Conservation (phyloP, 768 basidiomycete genomes). For the Antrodiella citrinella region DNA sequence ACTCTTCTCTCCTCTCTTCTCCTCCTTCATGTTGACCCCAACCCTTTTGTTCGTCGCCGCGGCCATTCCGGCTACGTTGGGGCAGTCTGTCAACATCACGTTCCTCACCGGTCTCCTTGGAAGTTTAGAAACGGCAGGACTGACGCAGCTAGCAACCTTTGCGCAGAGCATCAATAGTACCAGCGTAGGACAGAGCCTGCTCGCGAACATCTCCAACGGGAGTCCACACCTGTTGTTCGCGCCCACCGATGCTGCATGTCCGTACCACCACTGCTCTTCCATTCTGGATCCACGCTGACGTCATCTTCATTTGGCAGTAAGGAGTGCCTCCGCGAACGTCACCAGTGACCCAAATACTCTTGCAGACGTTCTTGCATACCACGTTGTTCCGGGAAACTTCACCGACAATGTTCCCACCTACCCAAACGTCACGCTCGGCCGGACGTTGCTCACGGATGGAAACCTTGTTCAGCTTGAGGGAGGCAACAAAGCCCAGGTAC, state of each 20-base stretch:
- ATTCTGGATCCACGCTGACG: too few species aligned
- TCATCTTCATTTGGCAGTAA: conserved; percentile 13
- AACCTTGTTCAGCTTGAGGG: conserved; percentile 48
- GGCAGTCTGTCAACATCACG: conserved; percentile 23
- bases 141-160: conserved; percentile 33
- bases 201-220: conserved; percentile 34
- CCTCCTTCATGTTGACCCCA: not conserved
- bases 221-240: conserved; percentile 45
- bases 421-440: conserved; percentile 56
- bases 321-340: conserved; percentile 25
- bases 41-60: conserved; percentile 11
- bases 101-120: conserved; percentile 26
- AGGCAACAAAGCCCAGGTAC: conserved; percentile 43
- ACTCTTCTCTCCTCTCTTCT: not conserved
- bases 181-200: conserved; percentile 32
- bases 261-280: too few species aligned
- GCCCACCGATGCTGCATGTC: conserved; percentile 48
- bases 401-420: conserved; percentile 31
- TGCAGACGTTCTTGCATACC: conserved; percentile 47
- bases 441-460: conserved; percentile 49
- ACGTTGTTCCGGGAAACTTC: conserved; percentile 48
- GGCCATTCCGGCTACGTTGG: conserved; percentile 21
- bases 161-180: conserved; percentile 36
- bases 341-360: conserved; percentile 28
- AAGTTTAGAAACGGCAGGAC: conserved; percentile 31